Conservation (phyloP, 2,329 filamentous ascomycete genomes). For the Sclerotinia glacialis region DNA sequence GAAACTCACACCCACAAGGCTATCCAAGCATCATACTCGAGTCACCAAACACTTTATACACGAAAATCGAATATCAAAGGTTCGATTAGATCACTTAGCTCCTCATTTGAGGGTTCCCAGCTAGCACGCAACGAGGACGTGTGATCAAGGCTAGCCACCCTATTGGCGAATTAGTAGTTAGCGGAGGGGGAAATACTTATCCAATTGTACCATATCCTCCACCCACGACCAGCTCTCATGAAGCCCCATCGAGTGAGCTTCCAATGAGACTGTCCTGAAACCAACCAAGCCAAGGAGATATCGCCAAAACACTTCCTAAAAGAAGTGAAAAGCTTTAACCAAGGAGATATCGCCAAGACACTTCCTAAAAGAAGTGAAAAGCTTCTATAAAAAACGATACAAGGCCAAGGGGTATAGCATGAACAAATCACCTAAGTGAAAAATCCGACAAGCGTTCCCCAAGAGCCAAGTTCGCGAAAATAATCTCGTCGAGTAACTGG, state of each 20-base stretch:
- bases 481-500: constrained; percentile 11
- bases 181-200: not conserved
- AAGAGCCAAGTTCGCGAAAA: not conserved
- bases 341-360: constrained; percentile 3
- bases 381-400: not conserved
- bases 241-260: constrained; percentile 10
- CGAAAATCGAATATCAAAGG: not conserved
- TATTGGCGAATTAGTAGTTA: constrained; percentile 15
- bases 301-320: not conserved
- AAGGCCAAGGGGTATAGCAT: constrained; percentile 1
- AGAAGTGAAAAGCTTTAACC: not conserved
- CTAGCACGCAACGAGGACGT: constrained; percentile 15
- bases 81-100: constrained; percentile 5
- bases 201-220: not conserved
- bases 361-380: not conserved
- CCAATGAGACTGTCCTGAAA: constrained; percentile 6
- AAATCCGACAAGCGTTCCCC: not conserved
- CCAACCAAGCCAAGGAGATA: constrained; percentile 6
- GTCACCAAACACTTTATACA: too few species aligned
- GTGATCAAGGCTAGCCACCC: constrained; percentile 13
- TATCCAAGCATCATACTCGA: not conserved
- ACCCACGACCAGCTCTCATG: not conserved
- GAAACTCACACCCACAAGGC: too few species aligned
- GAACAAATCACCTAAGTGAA: not conserved
- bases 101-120: constrained; percentile 9